Percentiles rank a stretch among this genome's conserved stretches.
phyloP scores from a whole-genome alignment of 148 eudicot genomes.

The Camellia granthamiana region DNA sequence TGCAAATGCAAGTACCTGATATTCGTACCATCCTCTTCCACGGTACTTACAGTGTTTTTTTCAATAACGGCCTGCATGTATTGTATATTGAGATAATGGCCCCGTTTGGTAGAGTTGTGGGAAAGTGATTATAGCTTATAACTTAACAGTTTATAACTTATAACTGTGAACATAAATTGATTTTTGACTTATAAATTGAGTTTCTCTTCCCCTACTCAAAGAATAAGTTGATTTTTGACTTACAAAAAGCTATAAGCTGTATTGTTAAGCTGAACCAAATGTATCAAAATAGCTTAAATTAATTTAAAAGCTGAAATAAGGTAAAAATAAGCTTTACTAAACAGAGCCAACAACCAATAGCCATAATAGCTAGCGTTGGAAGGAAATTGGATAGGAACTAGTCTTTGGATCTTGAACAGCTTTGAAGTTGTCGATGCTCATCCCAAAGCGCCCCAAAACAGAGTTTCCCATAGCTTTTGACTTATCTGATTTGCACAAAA shows the following conservation, averaged over 20 bases:
- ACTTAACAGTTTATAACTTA: too few relatives aligned
- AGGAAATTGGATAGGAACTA: slow-evolving; percentile 82
- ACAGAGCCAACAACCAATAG: neutral
- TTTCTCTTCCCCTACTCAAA: too few relatives aligned
- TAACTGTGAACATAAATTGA: too few relatives aligned
- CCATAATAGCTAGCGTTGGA: slow-evolving; percentile 41
- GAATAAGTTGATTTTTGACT: too few relatives aligned
- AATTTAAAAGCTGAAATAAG: too few relatives aligned
- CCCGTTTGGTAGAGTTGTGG: too few relatives aligned
- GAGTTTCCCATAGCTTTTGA: slow-evolving; percentile 84
- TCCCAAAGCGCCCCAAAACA: slow-evolving; percentile 23
- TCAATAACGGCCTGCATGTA: neutral
- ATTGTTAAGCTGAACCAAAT: too few relatives aligned
- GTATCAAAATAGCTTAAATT: too few relatives aligned
- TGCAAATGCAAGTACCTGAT: neutral
- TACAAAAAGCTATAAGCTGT: too few relatives aligned
- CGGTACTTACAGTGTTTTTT: neutral
- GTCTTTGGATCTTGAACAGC: slow-evolving; percentile 92
- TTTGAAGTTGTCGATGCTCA: slow-evolving; percentile 96
- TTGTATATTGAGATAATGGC: neutral
- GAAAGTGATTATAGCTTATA: too few relatives aligned
- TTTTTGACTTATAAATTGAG: too few relatives aligned
- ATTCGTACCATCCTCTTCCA: neutral
- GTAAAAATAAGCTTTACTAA: too few relatives aligned
- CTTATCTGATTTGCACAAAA: slow-evolving; percentile 55